Evolutionary conservation across 176 grass and related monocot genomes (phyloP).

Genomic region (Tuctoria greenei): DNA sequence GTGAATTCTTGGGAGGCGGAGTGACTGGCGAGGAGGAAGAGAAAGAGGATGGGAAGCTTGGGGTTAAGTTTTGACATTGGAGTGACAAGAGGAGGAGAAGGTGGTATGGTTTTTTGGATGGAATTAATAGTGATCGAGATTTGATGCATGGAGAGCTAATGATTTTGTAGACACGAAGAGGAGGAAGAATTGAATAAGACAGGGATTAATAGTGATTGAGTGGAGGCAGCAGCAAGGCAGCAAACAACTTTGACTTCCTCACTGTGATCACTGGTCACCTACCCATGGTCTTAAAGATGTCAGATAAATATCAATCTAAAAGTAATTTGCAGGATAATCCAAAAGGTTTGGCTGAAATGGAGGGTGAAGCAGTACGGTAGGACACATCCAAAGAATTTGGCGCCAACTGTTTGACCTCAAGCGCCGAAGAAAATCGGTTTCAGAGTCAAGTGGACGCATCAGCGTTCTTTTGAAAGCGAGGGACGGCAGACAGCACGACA

Average conservation of each 20-base stretch:
- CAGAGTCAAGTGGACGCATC: too few species aligned
- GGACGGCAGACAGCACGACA: not conserved
- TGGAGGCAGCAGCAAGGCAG: not conserved
- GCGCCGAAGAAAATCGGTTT: not conserved
- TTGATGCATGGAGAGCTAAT: not conserved
- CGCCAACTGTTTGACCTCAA: not conserved
- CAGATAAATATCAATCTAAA: too few species aligned
- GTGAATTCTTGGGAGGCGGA: slow-evolving; percentile 53
- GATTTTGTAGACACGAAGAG: slow-evolving; percentile 21
- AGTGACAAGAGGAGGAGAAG: not conserved
- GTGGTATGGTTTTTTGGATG: not conserved
- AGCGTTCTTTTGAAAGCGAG: too few species aligned
- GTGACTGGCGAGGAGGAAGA: slow-evolving; percentile 14
- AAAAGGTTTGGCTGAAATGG: too few species aligned
- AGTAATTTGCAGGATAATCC: too few species aligned
- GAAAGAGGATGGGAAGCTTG: not conserved
- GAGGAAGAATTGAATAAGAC: not conserved
- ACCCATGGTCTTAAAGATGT: not conserved
- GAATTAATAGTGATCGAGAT: not conserved
- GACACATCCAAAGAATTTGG: not conserved
- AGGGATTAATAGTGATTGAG: slow-evolving; percentile 10
- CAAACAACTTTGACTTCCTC: not conserved
- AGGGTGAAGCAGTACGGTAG: not conserved
- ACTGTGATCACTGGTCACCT: not conserved
- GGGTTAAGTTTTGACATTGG: slow-evolving; percentile 21